Conservation (phyloP, 1,139 yeast species). For the Suhomyces yuchorum region DNA sequence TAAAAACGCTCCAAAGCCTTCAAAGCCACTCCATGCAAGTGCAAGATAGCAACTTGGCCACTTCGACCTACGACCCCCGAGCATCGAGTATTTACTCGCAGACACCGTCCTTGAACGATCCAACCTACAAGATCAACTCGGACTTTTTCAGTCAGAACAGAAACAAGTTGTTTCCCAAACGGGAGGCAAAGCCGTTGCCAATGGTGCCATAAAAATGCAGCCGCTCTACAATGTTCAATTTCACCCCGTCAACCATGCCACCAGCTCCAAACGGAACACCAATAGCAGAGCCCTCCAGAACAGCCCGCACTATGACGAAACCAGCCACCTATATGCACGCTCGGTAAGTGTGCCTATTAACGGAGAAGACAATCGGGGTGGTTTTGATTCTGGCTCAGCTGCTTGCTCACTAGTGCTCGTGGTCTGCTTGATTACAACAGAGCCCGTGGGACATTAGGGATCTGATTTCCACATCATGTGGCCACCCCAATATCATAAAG, state of each 20-base stretch:
- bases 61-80: not conserved
- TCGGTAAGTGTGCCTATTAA: too few species aligned
- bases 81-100: not conserved
- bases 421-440: too few species aligned
- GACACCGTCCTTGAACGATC: constrained; percentile 1
- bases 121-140: constrained; percentile 13
- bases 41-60: not conserved
- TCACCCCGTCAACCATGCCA: constrained; percentile 1
- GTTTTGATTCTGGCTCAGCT: too few species aligned
- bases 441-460: too few species aligned
- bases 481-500: too few species aligned
- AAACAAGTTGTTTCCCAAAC: constrained; percentile 15
- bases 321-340: too few species aligned
- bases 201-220: constrained; percentile 7
- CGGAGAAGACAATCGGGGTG: too few species aligned
- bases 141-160: constrained; percentile 16
- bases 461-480: too few species aligned
- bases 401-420: too few species aligned
- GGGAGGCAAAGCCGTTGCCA: constrained; percentile 11
- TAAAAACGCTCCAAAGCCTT: constrained; percentile 2
- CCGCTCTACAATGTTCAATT: not conserved
- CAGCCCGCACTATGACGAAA: not conserved
- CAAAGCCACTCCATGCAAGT: not conserved
- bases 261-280: not conserved
- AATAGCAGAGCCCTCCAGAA: too few species aligned